Percentiles rank a stretch among this genome's conserved stretches.
Evolutionary conservation across 805 yeast species (phyloP).

Genomic region (Starmerella floris): DNA sequence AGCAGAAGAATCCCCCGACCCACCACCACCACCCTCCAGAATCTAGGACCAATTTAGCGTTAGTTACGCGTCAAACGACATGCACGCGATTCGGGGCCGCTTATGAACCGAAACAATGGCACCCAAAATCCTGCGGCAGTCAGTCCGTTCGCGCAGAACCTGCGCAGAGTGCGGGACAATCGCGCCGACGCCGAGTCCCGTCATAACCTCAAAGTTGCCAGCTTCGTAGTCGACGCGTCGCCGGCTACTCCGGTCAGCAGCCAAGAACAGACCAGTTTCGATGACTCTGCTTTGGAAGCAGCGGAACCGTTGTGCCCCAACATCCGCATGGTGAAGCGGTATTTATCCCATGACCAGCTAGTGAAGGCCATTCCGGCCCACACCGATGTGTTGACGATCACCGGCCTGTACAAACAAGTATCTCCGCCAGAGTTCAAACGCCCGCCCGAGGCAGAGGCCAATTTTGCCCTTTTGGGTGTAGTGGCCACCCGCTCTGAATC

Average conservation of each 20-base stretch:
- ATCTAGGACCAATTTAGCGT: no score
- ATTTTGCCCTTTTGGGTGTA: conserved; percentile 72
- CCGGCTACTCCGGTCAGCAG: neutral
- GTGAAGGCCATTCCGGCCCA: conserved; percentile 7
- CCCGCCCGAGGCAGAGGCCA: conserved; percentile 43
- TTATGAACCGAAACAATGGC: neutral
- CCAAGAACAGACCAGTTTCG: conserved; percentile 1
- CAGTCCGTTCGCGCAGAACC: neutral
- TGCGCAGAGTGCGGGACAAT: neutral
- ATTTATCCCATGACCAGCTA: conserved; percentile 7
- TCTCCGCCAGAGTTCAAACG: conserved; percentile 54
- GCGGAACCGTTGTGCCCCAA: conserved; percentile 12
- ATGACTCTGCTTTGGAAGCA: neutral
- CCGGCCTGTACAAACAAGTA: conserved; percentile 32
- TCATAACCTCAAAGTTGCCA: neutral
- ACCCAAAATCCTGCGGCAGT: no score
- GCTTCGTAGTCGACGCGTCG: neutral
- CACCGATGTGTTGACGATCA: conserved; percentile 12
- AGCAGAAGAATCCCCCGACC: no score
- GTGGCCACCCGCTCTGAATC: conserved; percentile 45
- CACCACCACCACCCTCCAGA: no score
- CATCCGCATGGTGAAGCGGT: conserved; percentile 15
- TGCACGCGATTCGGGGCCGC: no score
- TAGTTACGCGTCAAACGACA: neutral
- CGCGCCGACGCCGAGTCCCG: neutral